Conservation (phyloP, 2,329 filamentous ascomycete species). For the Hansfordia pulvinata region DNA sequence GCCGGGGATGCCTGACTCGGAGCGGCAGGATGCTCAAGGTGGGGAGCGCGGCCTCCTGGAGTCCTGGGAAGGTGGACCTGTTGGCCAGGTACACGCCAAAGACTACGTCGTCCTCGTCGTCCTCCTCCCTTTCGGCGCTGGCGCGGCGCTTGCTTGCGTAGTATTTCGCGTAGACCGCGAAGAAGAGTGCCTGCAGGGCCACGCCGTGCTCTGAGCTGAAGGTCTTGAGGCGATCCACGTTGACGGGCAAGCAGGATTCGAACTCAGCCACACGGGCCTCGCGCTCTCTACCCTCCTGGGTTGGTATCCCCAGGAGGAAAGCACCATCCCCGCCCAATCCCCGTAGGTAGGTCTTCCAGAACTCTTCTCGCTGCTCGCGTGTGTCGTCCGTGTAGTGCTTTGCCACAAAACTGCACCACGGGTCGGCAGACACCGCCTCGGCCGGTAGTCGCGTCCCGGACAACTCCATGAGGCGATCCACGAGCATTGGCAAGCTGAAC, state of each 20-base stretch:
- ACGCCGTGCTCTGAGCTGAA: slow-evolving; percentile 32
- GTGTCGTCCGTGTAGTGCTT: slow-evolving; percentile 7
- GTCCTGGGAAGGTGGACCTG: slow-evolving; percentile 37
- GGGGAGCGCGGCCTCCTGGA: slow-evolving; percentile 42
- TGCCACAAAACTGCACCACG: slow-evolving; percentile 13
- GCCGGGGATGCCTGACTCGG: slow-evolving; percentile 27
- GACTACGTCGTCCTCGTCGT: slow-evolving; percentile 29
- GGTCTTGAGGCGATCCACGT: slow-evolving; percentile 7
- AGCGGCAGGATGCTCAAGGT: slow-evolving; percentile 73
- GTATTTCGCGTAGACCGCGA: slow-evolving; percentile 52
- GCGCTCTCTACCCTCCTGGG: too few relatives aligned
- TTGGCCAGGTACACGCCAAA: slow-evolving; percentile 81
- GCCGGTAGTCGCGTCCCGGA: slow-evolving; percentile 6
- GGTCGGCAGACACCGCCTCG: neutral
- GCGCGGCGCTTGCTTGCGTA: slow-evolving; percentile 10
- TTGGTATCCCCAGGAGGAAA: too few relatives aligned
- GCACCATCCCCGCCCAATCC: too few relatives aligned
- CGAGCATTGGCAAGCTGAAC: slow-evolving; percentile 55
- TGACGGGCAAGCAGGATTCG: too few relatives aligned
- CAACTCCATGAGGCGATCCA: slow-evolving; percentile 25
- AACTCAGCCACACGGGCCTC: too few relatives aligned
- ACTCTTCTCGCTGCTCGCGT: slow-evolving; percentile 9
- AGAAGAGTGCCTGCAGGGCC: slow-evolving; percentile 60
- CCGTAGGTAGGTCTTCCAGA: slow-evolving; percentile 36
- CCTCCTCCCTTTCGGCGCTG: neutral